Evolutionary conservation across 306 rosid species (phyloP).

Genomic region (Herpetospermum pedunculosum): DNA sequence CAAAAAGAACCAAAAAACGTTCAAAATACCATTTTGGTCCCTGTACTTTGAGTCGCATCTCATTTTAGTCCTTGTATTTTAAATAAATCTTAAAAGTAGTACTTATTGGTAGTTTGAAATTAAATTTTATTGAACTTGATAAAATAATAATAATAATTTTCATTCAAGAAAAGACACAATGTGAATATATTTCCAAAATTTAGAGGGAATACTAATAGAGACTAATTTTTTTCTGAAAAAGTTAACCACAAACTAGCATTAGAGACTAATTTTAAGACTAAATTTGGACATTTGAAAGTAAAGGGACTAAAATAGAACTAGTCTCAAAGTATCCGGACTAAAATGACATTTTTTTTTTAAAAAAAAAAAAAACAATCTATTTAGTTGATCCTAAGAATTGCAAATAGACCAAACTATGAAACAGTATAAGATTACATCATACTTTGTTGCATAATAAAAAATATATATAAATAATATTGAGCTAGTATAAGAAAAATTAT

Average conservation of each 20-base stretch:
- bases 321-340: background rate
- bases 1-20: background rate
- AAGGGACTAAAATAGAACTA: background rate
- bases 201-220: background rate
- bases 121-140: too few species aligned
- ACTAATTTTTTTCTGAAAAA: background rate
- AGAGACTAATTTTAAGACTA: background rate
- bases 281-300: too few species aligned
- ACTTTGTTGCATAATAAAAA: background rate
- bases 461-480: conserved; percentile 9
- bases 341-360: background rate
- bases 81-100: too few species aligned
- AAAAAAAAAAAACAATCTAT: background rate
- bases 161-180: background rate
- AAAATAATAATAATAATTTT: too few species aligned
- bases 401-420: background rate
- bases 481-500: conserved; percentile 16
- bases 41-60: background rate
- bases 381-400: background rate
- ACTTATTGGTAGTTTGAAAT: background rate
- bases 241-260: background rate
- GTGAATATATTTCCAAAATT: background rate
- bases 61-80: background rate
- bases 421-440: background rate
- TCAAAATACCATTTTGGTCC: background rate